phyloP scores from a whole-genome alignment of 2,329 filamentous ascomycete genomes.

The Rhynchosporium secalis region DNA sequence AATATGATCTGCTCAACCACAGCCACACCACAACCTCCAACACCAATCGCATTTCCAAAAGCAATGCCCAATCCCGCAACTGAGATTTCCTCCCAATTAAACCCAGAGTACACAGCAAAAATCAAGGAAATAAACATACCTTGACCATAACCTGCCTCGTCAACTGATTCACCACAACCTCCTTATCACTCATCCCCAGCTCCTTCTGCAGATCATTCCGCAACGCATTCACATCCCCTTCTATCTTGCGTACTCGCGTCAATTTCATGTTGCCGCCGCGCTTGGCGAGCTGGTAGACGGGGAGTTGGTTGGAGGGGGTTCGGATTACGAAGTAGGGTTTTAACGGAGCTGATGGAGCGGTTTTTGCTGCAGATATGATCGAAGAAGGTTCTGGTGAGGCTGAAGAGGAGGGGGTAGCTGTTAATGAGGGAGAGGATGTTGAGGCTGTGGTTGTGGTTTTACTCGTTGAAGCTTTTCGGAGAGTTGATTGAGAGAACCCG shows the following conservation, averaged over 20 bases:
- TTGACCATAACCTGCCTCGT: constrained; percentile 76
- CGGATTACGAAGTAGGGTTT: constrained; percentile 60
- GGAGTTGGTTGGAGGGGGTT: constrained; percentile 68
- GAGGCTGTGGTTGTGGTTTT: constrained; percentile 7
- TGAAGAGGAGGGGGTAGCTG: constrained; percentile 19
- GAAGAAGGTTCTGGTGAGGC: constrained; percentile 10
- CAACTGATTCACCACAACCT: constrained; percentile 51
- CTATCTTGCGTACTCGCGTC: constrained; percentile 76
- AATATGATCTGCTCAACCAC: not conserved
- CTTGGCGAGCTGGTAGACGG: constrained; percentile 75
- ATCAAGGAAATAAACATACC: constrained; percentile 46
- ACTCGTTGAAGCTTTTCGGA: constrained; percentile 15
- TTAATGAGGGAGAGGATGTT: constrained; percentile 14
- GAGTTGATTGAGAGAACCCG: constrained; percentile 20
- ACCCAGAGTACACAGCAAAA: not conserved
- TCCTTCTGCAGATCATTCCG: constrained; percentile 61
- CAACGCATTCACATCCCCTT: constrained; percentile 68
- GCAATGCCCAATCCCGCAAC: not conserved
- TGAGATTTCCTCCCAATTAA: no score
- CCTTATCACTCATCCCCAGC: constrained; percentile 54
- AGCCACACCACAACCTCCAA: not conserved
- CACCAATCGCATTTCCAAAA: not conserved
- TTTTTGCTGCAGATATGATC: constrained; percentile 15
- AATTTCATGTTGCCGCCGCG: constrained; percentile 73
- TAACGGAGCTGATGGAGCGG: constrained; percentile 19